Evolutionary conservation across 371 early-diverging fungal species (phyloP).

Genomic region (Parasitella parasitica): DNA sequence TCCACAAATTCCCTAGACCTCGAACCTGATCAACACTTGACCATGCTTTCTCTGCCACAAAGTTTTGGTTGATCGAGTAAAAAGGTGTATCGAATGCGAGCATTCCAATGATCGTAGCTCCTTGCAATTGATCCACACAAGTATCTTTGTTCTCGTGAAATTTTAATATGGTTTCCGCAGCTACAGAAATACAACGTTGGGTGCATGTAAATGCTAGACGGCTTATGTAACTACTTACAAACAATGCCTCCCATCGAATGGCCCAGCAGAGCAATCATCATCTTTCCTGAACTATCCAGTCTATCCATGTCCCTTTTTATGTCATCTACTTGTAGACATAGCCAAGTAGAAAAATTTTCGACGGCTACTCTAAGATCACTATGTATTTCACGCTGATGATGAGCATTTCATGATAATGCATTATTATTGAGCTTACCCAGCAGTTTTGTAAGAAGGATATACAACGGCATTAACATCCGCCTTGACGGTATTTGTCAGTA

Average conservation of each 20-base stretch:
- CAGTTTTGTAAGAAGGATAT: constrained; percentile 63
- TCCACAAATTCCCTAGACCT: constrained; percentile 18
- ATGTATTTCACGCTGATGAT: background rate
- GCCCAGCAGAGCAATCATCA: constrained; percentile 44
- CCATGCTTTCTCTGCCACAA: constrained; percentile 39
- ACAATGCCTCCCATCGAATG: constrained; percentile 71
- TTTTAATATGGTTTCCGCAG: constrained; percentile 58
- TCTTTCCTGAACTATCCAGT: constrained; percentile 28
- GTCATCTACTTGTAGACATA: constrained; percentile 37
- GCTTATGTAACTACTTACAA: too few relatives aligned
- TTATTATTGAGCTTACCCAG: constrained; percentile 36
- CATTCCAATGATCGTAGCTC: constrained; percentile 50
- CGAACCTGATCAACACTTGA: constrained; percentile 21
- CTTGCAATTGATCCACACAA: constrained; percentile 16
- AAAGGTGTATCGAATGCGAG: constrained; percentile 66
- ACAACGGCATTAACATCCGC: constrained; percentile 52
- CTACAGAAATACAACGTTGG: constrained; percentile 21
- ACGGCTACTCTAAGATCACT: constrained; percentile 47
- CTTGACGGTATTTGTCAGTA: constrained; percentile 42
- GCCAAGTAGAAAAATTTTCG: constrained; percentile 46
- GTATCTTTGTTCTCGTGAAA: constrained; percentile 18
- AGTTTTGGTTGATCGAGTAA: constrained; percentile 52
- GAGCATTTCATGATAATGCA: background rate
- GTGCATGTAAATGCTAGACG: too few relatives aligned
- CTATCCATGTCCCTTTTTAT: constrained; percentile 25